phyloP scores from a whole-genome alignment of 805 yeast species.

The Yarrowia divulgata region DNA sequence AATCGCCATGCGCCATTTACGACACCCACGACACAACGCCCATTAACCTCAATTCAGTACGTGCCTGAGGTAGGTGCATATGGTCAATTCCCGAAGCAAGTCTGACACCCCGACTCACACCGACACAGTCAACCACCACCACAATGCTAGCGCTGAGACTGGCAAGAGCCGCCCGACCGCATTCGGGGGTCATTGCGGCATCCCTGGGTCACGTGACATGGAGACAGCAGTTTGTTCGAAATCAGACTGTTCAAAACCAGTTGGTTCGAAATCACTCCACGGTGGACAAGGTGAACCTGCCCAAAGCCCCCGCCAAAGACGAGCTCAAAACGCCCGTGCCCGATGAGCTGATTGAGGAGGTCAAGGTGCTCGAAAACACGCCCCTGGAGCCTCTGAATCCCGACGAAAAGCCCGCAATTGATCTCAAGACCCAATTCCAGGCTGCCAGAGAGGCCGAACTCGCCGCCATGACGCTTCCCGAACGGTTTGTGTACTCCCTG shows the following conservation, averaged over 20 bases:
- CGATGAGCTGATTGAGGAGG: conserved; percentile 1
- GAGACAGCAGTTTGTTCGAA: too few species aligned
- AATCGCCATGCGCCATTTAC: conserved; percentile 12
- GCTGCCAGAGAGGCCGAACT: conserved; percentile 25
- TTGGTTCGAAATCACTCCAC: not conserved
- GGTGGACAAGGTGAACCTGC: conserved; percentile 7
- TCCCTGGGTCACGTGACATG: not conserved
- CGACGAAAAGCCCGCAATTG: not conserved
- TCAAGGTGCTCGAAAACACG: conserved; percentile 24
- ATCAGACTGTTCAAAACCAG: too few species aligned
- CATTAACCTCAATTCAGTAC: conserved; percentile 26
- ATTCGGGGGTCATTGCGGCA: too few species aligned
- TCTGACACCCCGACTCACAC: not conserved
- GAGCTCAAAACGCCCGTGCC: conserved; percentile 9
- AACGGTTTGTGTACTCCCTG: conserved; percentile 52
- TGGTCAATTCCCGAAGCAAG: not conserved
- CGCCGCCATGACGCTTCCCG: conserved; percentile 47
- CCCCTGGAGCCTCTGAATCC: conserved; percentile 2
- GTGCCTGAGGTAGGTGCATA: conserved; percentile 8
- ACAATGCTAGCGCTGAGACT: conserved; percentile 24
- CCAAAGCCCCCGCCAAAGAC: conserved; percentile 1
- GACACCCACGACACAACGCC: not conserved
- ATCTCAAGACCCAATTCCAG: conserved; percentile 20
- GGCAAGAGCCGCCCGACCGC: not conserved
- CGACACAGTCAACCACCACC: not conserved